Evolutionary conservation across 2,329 filamentous ascomycete genomes (phyloP), one percentile per base, ranked within the genome.

Genomic region (Pseudocercospora fijiensis): DNA sequence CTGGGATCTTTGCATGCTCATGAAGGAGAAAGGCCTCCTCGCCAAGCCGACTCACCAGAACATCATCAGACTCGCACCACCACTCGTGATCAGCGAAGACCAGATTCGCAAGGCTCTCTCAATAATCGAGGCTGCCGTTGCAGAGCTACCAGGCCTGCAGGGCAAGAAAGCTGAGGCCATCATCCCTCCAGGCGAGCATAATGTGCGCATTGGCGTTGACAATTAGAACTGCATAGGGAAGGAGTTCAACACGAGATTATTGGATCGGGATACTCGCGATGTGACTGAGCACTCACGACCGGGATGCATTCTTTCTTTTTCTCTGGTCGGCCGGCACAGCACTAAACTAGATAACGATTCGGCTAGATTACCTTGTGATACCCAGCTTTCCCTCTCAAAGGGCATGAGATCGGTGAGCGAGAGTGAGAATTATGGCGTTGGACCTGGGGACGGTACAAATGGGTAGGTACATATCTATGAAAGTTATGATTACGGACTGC

Each of bases 31-130:
- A 85, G 95, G 95, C 64, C 81, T 99, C 62, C 78, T 99, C 85
- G 95, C 95, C 73, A 99, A 99, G 85, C 95, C 95, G 28, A 99
- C 95, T 6, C 95, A 99, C 79, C 89, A 96, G 75, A 97, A 98
- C 79, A 98, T 99, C 77, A 99, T 99, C 76, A 90, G 95, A 63
- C 89, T 99, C 66, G 95, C 95, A n/a, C 95, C 95, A 53, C 95
- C 95, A 20, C 83, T 99, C 60, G 92, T 99, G 69, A 98, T 99
- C 74, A 92, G 89, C 26, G 92, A 98, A 74, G 85, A 89, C 65
- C 87, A 99, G 80, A 89, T 99, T 69, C 84, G 87, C 70, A 85
- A 87, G 74, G 90, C 94, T 1, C 77, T 98, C 60, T 78, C 78
- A 58, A 94, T 95, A 73, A 96, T 99, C 75, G 84, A 87, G 66